phyloP scores from a whole-genome alignment of 2,329 filamentous ascomycete genomes.

The Alternaria infectoria region DNA sequence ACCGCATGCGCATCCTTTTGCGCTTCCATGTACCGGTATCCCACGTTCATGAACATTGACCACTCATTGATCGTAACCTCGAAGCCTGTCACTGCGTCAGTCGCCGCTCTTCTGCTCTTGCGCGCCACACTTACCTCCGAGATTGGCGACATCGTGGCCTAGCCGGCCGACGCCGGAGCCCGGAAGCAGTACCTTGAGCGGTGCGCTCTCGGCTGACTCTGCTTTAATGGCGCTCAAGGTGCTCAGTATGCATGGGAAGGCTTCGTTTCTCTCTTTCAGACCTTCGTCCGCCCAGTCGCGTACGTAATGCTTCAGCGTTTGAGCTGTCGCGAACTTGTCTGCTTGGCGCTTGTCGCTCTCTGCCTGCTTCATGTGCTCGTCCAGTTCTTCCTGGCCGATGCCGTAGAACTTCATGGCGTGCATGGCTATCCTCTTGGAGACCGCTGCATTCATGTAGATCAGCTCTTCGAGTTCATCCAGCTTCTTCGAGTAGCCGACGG shows the following conservation, averaged over 20 bases:
- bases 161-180: slow-evolving; percentile 62
- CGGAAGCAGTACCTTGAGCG: slow-evolving; percentile 56
- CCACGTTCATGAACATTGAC: slow-evolving; percentile 64
- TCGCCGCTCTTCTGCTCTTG: accelerated
- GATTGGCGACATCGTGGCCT: slow-evolving; percentile 57
- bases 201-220: neutral
- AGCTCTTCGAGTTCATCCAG: slow-evolving; percentile 54
- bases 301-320: slow-evolving; percentile 64
- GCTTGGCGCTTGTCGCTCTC: slow-evolving; percentile 42
- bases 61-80: slow-evolving; percentile 64
- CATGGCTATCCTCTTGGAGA: slow-evolving; percentile 57
- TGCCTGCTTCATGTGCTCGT: slow-evolving; percentile 51
- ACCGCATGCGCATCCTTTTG: slow-evolving; percentile 30
- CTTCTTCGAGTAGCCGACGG: slow-evolving; percentile 45
- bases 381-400: slow-evolving; percentile 54
- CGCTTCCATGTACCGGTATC: slow-evolving; percentile 58
- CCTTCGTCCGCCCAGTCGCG: slow-evolving; percentile 63
- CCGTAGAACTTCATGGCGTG: slow-evolving; percentile 57
- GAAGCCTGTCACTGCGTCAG: slow-evolving; percentile 45
- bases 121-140: slow-evolving; percentile 43
- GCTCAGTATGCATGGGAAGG: slow-evolving; percentile 45
- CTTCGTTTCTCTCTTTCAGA: slow-evolving; percentile 52
- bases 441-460: slow-evolving; percentile 53
- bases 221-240: slow-evolving; percentile 20
- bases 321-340: slow-evolving; percentile 58